Base-by-base conservation (phyloP, 2,329 filamentous ascomycete species). In the Bertia moriformis region DNA sequence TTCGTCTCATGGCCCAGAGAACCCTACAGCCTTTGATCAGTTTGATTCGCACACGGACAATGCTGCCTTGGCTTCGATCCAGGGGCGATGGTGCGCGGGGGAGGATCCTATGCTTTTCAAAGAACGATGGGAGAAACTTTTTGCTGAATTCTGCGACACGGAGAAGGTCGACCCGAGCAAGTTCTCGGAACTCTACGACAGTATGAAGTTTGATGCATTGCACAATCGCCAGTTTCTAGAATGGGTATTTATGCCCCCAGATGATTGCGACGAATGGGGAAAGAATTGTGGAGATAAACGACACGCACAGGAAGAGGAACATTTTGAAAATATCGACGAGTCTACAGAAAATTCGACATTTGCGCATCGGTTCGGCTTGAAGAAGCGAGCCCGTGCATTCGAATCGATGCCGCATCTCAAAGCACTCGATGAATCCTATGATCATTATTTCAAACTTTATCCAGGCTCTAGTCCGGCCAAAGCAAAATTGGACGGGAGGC, bases 111-210 rank as follows among this genome's bases (percentile, higher is more conserved):
- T 93, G 47, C 68, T 98, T 2, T 98, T 98, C 67, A 84, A 83
- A 48, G 91, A 98, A 57, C 76, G 91, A 19, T 98, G 91, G 91
- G 91, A 96, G 61, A 98, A 98, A 63, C 71, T 98, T 2, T 98
- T 98, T 60, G 76, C 80, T 37, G 91, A 98, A 54, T 98, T 98
- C 51, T 91, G 83, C 47, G 93, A 98, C 56, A 82, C 84, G 1
- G 91, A 98, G 51, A 98, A 98, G 64, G 87, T 96, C 14, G 91
- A 98, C 57, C 93, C 93, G 14, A 94, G 88, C 67, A 98, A 98
- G 64, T 89, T 98, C 44, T 95, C 87, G 4, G 91, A 98, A 62
- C 71, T 98, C 2, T 98, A 98, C 57, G 91, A 98, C 57, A 96
- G 89, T 15, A 96, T 98, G 91, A 98, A 98, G 59, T 98, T 96